phyloP scores from a whole-genome alignment of 2,329 filamentous ascomycete species.

The Fusarium sp. region DNA sequence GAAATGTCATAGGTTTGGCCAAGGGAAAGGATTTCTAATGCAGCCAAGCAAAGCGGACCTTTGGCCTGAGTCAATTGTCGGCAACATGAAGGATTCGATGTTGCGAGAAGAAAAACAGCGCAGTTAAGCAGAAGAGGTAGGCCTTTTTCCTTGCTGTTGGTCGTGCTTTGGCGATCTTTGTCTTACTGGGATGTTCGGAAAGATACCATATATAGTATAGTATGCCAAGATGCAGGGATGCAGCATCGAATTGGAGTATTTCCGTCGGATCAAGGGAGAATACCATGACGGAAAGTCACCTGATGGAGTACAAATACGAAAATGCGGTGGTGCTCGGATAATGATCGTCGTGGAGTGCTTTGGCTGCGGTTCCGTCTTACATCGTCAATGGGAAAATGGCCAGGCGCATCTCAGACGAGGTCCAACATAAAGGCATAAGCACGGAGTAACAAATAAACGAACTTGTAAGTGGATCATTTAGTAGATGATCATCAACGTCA shows the following conservation, averaged over 20 bases:
- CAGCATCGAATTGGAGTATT: background rate
- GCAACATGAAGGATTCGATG: background rate
- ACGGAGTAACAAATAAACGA: background rate
- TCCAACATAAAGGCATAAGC: accelerated
- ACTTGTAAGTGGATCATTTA: accelerated
- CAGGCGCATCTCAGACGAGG: background rate
- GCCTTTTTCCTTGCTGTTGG: background rate
- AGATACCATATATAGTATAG: background rate
- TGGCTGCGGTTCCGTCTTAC: background rate
- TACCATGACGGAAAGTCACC: background rate
- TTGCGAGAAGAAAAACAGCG: background rate
- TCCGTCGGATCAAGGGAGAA: background rate
- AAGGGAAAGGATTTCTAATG: background rate
- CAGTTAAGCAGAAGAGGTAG: background rate
- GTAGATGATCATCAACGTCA: background rate
- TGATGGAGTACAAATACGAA: background rate
- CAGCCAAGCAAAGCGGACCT: background rate
- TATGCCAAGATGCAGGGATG: background rate
- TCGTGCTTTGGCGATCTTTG: background rate
- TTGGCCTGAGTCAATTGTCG: background rate
- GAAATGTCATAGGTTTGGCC: background rate
- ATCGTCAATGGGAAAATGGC: background rate
- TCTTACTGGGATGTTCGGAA: background rate
- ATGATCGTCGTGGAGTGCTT: background rate
- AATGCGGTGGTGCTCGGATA: background rate